phyloP scores from a whole-genome alignment of 805 yeast genomes.

The Myxozyma geophila region DNA sequence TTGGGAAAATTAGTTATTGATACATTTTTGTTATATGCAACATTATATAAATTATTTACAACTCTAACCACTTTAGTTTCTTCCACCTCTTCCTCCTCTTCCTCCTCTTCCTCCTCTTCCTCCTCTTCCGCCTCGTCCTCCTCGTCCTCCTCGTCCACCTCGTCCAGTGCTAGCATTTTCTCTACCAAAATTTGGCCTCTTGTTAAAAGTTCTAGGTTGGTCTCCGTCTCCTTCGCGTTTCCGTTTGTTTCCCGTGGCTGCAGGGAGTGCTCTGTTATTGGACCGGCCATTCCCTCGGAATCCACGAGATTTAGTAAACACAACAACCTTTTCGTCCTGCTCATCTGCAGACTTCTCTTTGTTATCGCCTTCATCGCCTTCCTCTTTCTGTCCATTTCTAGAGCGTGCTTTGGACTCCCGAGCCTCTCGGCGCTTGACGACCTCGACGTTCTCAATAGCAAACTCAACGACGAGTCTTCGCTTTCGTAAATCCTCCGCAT shows the following conservation, averaged over 20 bases:
- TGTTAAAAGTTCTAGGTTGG: background rate
- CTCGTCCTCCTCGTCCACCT: background rate
- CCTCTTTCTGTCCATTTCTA: background rate
- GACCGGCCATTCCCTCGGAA: background rate
- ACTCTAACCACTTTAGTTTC: background rate
- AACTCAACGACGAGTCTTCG: slow-evolving; percentile 90
- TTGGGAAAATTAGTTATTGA: no score
- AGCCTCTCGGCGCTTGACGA: slow-evolving; percentile 86
- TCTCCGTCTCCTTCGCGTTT: slow-evolving; percentile 12
- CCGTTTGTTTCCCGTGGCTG: slow-evolving; percentile 6
- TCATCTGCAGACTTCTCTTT: slow-evolving; percentile 2
- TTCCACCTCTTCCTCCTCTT: background rate
- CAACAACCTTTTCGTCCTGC: slow-evolving; percentile 3
- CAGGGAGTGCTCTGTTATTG: background rate
- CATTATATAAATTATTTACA: background rate
- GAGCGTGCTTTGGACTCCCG: slow-evolving; percentile 23
- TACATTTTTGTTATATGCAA: no score
- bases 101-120: background rate
- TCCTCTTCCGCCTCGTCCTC: background rate
- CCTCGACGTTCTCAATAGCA: slow-evolving; percentile 94
- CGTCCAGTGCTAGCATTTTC: background rate
- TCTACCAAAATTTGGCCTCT: slow-evolving; percentile 10
- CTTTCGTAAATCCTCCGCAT: slow-evolving; percentile 49
- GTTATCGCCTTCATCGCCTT: background rate
- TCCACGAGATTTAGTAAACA: slow-evolving; percentile 6